Conservation (phyloP, 2,329 filamentous ascomycete species). For the Alternaria rosae region DNA sequence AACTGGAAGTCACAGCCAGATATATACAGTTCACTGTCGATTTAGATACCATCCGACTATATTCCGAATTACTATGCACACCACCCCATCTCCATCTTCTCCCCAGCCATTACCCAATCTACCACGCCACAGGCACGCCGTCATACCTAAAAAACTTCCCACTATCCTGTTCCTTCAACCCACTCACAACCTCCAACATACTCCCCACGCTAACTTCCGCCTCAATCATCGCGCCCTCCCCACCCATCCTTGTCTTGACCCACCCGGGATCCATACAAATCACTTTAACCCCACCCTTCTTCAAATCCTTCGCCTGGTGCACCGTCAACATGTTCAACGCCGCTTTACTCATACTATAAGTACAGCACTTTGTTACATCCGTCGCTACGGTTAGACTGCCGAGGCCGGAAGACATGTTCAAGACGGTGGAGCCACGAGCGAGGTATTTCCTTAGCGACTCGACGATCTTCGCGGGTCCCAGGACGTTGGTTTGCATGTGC, state of each 20-base stretch:
- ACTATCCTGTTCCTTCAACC: constrained; percentile 43
- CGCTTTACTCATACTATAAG: constrained; percentile 55
- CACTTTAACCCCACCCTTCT: constrained; percentile 37
- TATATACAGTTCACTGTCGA: neutral
- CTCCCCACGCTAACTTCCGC: constrained; percentile 48
- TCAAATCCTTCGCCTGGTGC: constrained; percentile 52
- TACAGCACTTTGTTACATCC: constrained; percentile 46
- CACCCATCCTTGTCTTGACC: constrained; percentile 57
- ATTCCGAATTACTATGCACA: neutral
- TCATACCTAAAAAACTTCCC: constrained; percentile 51
- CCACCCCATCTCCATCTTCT: neutral
- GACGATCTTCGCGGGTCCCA: constrained; percentile 57
- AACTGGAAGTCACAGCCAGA: neutral
- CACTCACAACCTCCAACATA: constrained; percentile 49
- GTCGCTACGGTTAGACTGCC: constrained; percentile 42
- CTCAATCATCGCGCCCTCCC: constrained; percentile 51
- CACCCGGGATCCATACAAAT: constrained; percentile 56
- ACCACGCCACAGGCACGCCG: constrained; percentile 48
- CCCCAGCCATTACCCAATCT: neutral
- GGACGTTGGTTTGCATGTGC: constrained; percentile 57
- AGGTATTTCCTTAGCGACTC: constrained; percentile 48
- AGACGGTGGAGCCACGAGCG: constrained; percentile 37
- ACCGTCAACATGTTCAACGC: constrained; percentile 56
- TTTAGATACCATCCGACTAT: neutral
- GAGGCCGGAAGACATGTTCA: constrained; percentile 49